Conservation (phyloP, 495 filamentous ascomycete genomes). For the Hyaloscypha bicolor region DNA sequence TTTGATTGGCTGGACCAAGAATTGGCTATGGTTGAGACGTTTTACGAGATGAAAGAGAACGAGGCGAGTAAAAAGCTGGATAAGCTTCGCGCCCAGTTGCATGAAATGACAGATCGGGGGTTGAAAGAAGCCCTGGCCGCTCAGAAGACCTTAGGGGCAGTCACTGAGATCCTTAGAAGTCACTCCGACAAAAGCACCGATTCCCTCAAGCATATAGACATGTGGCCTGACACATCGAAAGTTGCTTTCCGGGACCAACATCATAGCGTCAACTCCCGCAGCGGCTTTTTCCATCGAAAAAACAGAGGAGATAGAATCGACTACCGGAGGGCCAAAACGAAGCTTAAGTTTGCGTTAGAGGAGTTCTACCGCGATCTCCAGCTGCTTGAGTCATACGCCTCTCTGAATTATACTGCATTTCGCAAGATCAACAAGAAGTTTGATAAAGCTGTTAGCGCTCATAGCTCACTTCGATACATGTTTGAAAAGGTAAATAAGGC, state of each 20-base stretch:
- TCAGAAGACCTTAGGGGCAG: conserved; percentile 47
- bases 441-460: conserved; percentile 82
- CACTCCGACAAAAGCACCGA: conserved; percentile 3
- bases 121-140: not conserved
- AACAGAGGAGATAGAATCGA: conserved; percentile 57
- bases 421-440: conserved; percentile 99
- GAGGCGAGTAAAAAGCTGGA: conserved; percentile 69
- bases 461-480: conserved; percentile 80
- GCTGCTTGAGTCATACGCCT: conserved; percentile 84
- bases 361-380: conserved; percentile 93
- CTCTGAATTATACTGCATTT: conserved; percentile 90
- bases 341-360: conserved; percentile 84
- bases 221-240: conserved; percentile 2
- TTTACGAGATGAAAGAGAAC: conserved; percentile 78
- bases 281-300: conserved; percentile 65
- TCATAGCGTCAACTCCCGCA: not conserved
- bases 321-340: conserved; percentile 84
- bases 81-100: conserved; percentile 74
- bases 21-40: conserved; percentile 77
- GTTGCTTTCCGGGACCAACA: not conserved
- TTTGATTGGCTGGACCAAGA: conserved; percentile 60
- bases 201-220: not conserved
- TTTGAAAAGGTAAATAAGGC: conserved; percentile 88
- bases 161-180: conserved; percentile 24
- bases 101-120: conserved; percentile 60